A percentile compares a stretch with the other conserved stretches of the same genome.
phyloP scores from a whole-genome alignment of 805 yeast species.

The Myxozyma kluyveri region DNA sequence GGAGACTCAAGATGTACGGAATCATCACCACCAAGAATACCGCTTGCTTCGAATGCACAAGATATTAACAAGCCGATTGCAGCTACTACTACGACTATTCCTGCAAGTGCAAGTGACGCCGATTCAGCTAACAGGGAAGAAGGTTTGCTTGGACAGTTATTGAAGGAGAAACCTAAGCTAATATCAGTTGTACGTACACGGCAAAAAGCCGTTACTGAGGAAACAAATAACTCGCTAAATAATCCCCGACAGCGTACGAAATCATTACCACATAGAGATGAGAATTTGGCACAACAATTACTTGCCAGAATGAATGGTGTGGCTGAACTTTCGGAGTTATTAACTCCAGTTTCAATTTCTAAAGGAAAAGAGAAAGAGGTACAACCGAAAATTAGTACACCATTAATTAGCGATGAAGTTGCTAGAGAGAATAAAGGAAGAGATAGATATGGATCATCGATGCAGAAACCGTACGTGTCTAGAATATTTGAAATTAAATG shows the following conservation, averaged over 20 bases:
- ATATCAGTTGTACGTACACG: neutral
- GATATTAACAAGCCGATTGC: neutral
- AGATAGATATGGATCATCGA: conserved; percentile 16
- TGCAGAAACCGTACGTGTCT: conserved; percentile 22
- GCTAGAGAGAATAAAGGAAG: conserved; percentile 25
- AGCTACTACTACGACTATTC: neutral
- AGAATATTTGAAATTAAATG: too few species aligned
- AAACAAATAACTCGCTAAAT: too few species aligned
- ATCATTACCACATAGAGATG: too few species aligned
- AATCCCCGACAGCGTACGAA: too few species aligned
- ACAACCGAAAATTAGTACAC: too few species aligned
- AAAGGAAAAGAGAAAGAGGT: too few species aligned
- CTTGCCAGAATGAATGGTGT: too few species aligned
- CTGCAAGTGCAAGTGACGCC: neutral
- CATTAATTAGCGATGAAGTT: conserved; percentile 24
- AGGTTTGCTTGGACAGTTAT: neutral
- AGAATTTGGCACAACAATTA: too few species aligned
- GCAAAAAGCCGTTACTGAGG: too few species aligned
- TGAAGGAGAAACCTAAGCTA: neutral
- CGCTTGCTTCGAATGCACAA: neutral
- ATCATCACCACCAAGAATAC: neutral
- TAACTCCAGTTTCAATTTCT: too few species aligned
- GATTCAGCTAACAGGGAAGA: neutral
- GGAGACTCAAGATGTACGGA: neutral
- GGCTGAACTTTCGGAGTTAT: too few species aligned